These are phyloP conservation scores for Sphagnum fallax DNA, from an alignment of 228 moss, liverwort and hornwort genomes.

Conservation along the genomic window DNA sequence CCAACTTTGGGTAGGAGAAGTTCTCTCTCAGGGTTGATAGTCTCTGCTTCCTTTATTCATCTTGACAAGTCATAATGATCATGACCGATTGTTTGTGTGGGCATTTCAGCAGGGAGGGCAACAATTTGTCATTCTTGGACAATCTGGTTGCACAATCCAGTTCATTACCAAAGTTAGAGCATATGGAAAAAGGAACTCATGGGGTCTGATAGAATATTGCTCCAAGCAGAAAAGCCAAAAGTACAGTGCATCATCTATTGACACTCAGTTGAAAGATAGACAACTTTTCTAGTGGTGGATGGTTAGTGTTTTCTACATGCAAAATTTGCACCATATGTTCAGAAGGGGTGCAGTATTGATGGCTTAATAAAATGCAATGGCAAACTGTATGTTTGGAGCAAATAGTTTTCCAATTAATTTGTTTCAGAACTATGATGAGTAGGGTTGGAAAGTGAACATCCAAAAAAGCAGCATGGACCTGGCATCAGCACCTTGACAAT, in stretches of 20 bases:
- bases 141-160: too few relatives aligned
- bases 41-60: too few relatives aligned
- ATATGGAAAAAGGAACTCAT: background rate
- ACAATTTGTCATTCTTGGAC: too few relatives aligned
- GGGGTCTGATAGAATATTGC: background rate
- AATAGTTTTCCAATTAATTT: background rate
- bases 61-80: too few relatives aligned
- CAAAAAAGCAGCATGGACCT: slow-evolving; percentile 68
- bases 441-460: slow-evolving; percentile 84
- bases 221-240: slow-evolving; percentile 27
- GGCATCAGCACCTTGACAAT: slow-evolving; percentile 43
- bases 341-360: background rate
- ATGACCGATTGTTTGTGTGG: too few relatives aligned
- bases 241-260: slow-evolving; percentile 73
- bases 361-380: too few relatives aligned
- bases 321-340: background rate
- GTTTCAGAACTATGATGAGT: slow-evolving; percentile 18
- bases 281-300: background rate
- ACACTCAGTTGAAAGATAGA: slow-evolving; percentile 58
- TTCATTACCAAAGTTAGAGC: too few relatives aligned
- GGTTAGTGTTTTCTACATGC: too few relatives aligned
- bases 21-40: too few relatives aligned
- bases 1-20: too few relatives aligned
- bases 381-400: background rate
- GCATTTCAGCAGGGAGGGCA: too few relatives aligned